Conservation (phyloP, 106 monocot species). For the Narthecium ossifragum region DNA sequence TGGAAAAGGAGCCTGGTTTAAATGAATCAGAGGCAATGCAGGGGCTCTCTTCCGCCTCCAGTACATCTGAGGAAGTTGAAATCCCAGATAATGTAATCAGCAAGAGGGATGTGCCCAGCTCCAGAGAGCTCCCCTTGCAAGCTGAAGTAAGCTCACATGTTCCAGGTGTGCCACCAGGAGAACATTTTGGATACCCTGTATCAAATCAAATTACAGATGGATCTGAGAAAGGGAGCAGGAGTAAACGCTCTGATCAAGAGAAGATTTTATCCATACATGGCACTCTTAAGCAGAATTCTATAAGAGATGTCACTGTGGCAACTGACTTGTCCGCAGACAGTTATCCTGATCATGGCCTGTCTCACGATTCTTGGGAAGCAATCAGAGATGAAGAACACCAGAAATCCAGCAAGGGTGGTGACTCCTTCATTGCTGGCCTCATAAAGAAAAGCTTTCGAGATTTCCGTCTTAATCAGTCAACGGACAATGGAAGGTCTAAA, state of each 20-base stretch:
- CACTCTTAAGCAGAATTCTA: constrained; percentile 58
- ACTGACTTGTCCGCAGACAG: constrained; percentile 53
- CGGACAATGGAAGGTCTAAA: constrained; percentile 43
- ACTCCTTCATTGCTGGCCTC: constrained; percentile 73
- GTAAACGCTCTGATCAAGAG: constrained; percentile 76
- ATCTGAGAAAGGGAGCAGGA: constrained; percentile 66
- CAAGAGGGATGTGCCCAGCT: constrained; percentile 42
- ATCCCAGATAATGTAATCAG: constrained; percentile 36
- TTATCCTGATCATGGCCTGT: constrained; percentile 39
- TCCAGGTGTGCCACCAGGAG: constrained; percentile 56
- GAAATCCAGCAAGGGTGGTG: constrained; percentile 44
- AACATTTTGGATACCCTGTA: constrained; percentile 53
- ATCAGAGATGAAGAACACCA: constrained; percentile 39
- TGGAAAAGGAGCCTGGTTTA: constrained; percentile 23
- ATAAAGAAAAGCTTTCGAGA: constrained; percentile 87
- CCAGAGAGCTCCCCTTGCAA: constrained; percentile 35
- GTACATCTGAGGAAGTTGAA: constrained; percentile 35
- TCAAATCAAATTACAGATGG: constrained; percentile 37
- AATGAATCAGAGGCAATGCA: constrained; percentile 15
- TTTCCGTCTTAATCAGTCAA: constrained; percentile 21
- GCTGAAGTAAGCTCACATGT: constrained; percentile 28
- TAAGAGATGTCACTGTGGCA: constrained; percentile 63
- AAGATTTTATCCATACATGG: constrained; percentile 35
- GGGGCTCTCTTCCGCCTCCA: constrained; percentile 32
- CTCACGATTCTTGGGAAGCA: constrained; percentile 51